Evolutionary conservation across 1,284 basidiomycete genomes (phyloP).

Genomic region (Boletellus deceptivus): DNA sequence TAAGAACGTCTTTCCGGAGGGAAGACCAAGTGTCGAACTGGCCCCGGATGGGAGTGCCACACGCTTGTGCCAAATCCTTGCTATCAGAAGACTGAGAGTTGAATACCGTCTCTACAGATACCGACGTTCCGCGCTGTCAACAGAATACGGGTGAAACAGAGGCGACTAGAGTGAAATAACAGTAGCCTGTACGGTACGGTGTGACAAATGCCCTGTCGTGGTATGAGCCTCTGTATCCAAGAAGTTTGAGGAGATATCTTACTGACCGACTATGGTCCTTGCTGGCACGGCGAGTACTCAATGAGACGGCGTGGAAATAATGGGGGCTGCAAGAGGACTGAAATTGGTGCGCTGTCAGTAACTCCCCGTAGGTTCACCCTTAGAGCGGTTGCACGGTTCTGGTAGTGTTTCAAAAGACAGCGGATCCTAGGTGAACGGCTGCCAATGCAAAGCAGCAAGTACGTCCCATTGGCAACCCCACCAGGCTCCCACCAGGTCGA

Average conservation of each 20-base stretch:
- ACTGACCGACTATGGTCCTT: slow-evolving; percentile 75
- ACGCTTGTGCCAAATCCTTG: slow-evolving; percentile 66
- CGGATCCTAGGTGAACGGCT: too few species aligned
- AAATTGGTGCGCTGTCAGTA: neutral
- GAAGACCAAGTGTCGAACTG: slow-evolving; percentile 64
- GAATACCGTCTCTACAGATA: slow-evolving; percentile 79
- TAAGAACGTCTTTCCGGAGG: slow-evolving; percentile 47
- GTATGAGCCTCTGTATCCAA: neutral
- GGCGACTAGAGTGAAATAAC: slow-evolving; percentile 47
- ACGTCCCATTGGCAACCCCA: slow-evolving; percentile 59
- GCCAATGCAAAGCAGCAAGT: slow-evolving; percentile 8
- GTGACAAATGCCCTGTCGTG: slow-evolving; percentile 75
- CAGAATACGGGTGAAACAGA: slow-evolving; percentile 66
- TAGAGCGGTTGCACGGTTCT: slow-evolving; percentile 68
- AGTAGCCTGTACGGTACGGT: slow-evolving; percentile 78
- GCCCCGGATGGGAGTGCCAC: slow-evolving; percentile 59
- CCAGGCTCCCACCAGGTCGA: slow-evolving; percentile 72
- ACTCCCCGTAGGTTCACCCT: neutral
- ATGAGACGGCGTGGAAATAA: neutral
- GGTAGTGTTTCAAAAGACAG: slow-evolving; percentile 12
- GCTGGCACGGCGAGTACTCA: neutral
- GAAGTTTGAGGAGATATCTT: slow-evolving; percentile 18
- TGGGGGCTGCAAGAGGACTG: neutral
- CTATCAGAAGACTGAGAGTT: slow-evolving; percentile 77
- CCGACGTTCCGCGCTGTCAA: slow-evolving; percentile 81